These are phyloP conservation scores for Pseudogymnoascus sp. DNA, from an alignment of 2,329 filamentous ascomycete genomes.

Conservation along the genomic window DNA sequence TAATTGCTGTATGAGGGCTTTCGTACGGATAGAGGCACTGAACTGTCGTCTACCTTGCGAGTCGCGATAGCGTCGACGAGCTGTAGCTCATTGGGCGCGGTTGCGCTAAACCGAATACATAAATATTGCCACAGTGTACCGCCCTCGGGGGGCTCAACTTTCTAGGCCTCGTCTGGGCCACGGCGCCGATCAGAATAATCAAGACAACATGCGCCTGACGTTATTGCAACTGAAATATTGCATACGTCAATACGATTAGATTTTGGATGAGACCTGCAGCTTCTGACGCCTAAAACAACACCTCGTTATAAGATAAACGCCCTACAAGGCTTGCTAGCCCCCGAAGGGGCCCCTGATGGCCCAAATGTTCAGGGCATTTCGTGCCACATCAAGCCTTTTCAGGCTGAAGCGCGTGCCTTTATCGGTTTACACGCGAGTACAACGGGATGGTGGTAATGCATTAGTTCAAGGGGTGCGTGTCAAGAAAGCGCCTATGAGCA, in stretches of 20 bases:
- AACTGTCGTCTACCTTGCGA: conserved; percentile 8
- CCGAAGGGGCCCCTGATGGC: background rate
- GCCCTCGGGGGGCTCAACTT: conserved; percentile 1
- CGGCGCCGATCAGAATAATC: background rate
- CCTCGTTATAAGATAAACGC: background rate
- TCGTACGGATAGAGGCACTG: conserved; percentile 1
- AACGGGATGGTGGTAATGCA: background rate
- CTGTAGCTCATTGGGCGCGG: conserved; percentile 5
- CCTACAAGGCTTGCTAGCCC: background rate
- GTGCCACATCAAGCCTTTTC: background rate
- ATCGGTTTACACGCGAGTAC: background rate
- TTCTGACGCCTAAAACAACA: background rate
- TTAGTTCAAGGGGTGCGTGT: background rate
- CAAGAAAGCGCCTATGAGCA: background rate
- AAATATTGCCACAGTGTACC: background rate
- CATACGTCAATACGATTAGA: background rate
- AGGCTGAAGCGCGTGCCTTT: background rate
- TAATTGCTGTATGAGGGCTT: conserved; percentile 21
- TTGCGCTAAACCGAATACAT: background rate
- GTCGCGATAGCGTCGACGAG: conserved; percentile 3
- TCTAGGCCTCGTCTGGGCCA: conserved; percentile 1
- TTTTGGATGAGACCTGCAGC: background rate
- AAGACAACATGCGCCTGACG: background rate
- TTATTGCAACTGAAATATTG: background rate
- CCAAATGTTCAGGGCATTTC: conserved; percentile 9